phyloP scores from a whole-genome alignment of 805 yeast species.

The Kluyveromyces aestuarii region DNA sequence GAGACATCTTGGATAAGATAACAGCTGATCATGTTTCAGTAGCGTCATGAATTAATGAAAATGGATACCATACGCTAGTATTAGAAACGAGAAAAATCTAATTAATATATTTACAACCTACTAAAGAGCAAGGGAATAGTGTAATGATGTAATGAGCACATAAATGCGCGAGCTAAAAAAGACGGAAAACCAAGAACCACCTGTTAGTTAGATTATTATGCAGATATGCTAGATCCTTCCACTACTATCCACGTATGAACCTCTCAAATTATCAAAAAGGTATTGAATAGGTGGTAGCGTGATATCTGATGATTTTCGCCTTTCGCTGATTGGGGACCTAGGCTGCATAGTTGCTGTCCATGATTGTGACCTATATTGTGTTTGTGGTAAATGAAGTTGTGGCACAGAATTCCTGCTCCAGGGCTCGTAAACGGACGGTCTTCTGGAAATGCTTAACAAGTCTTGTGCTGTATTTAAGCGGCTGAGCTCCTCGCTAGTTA shows the following conservation, averaged over 20 bases:
- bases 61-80: too few relatives aligned
- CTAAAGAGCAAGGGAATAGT: not conserved
- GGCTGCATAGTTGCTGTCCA: conserved; percentile 1
- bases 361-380: conserved; percentile 2
- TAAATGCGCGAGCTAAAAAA: not conserved
- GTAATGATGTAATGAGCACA: not conserved
- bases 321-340: not conserved
- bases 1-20: too few relatives aligned
- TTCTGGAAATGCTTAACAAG: conserved; percentile 6
- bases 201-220: not conserved
- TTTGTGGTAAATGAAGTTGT: not conserved
- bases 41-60: too few relatives aligned
- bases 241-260: not conserved
- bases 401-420: not conserved
- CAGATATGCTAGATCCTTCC: not conserved
- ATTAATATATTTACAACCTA: not conserved
- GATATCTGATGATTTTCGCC: conserved; percentile 1
- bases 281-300: conserved; percentile 1
- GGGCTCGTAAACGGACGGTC: not conserved
- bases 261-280: not conserved
- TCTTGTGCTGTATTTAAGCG: conserved; percentile 5
- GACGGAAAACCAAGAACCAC: not conserved
- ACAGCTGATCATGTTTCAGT: too few relatives aligned
- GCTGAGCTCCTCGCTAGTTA: not conserved
- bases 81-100: not conserved